Conservation (phyloP, 2,329 filamentous ascomycete genomes). For the Polychaeton citri region DNA sequence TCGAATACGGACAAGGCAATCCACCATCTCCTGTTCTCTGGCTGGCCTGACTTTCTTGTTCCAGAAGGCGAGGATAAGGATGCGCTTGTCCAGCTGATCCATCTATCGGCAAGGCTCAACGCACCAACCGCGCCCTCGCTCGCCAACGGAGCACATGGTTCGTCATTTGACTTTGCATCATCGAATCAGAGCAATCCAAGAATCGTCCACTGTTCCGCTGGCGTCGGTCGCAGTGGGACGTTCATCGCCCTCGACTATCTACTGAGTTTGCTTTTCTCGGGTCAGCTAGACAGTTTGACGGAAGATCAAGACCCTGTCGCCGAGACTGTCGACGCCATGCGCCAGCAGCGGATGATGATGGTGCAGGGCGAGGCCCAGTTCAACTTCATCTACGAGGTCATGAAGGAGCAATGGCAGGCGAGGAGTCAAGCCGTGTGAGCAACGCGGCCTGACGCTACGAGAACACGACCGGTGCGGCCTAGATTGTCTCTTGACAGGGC, state of each 20-base stretch:
- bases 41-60: slow-evolving; percentile 84
- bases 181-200: slow-evolving; percentile 47
- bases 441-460: too few species aligned
- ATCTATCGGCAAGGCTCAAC: slow-evolving; percentile 44
- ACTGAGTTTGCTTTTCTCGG: slow-evolving; percentile 64
- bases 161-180: slow-evolving; percentile 13
- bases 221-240: slow-evolving; percentile 85
- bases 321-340: slow-evolving; percentile 63
- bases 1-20: slow-evolving; percentile 47
- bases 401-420: slow-evolving; percentile 61
- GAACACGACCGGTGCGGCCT: too few species aligned
- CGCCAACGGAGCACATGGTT: neutral
- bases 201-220: slow-evolving; percentile 62
- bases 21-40: slow-evolving; percentile 74
- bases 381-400: slow-evolving; percentile 74
- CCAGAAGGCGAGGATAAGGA: slow-evolving; percentile 55
- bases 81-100: slow-evolving; percentile 57
- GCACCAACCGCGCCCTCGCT: neutral
- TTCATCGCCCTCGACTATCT: slow-evolving; percentile 96
- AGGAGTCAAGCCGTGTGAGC: too few species aligned
- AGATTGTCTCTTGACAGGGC: too few species aligned
- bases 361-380: slow-evolving; percentile 82
- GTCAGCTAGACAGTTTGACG: slow-evolving; percentile 43
- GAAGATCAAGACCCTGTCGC: slow-evolving; percentile 55
- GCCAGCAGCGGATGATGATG: slow-evolving; percentile 88